Evolutionary conservation across 176 grass and related monocot genomes (phyloP).

Genomic region (Bromus sterilis): DNA sequence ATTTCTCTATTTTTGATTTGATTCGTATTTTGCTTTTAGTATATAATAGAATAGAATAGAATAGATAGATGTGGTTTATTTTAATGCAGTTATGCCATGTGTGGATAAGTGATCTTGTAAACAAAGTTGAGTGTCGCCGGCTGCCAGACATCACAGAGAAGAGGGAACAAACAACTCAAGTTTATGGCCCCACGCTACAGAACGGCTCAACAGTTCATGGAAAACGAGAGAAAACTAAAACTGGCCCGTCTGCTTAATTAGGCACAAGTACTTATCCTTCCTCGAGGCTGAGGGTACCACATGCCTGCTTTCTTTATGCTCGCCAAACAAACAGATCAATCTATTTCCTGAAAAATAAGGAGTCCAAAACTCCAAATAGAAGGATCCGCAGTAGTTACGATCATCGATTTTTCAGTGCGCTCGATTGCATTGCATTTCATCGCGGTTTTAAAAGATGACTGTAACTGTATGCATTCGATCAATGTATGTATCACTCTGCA

Average conservation of each 20-base stretch:
- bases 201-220: conserved; percentile 10
- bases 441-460: too few relatives aligned
- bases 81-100: background rate
- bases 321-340: background rate
- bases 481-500: too few relatives aligned
- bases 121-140: background rate
- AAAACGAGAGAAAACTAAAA: background rate
- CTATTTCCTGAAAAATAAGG: background rate
- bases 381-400: background rate
- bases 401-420: background rate
- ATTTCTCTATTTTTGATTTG: too few relatives aligned
- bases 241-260: background rate
- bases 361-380: background rate
- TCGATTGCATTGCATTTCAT: background rate
- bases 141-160: background rate
- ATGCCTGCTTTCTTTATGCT: background rate
- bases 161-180: background rate
- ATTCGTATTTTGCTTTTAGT: too few relatives aligned
- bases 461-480: too few relatives aligned
- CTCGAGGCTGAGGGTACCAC: background rate
- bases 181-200: background rate
- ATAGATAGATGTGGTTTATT: background rate
- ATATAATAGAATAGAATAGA: too few relatives aligned
- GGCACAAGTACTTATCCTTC: background rate
- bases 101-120: conserved; percentile 15